Conservation (phyloP, 164 flowering plant genomes). For the Tinospora cordifolia region DNA sequence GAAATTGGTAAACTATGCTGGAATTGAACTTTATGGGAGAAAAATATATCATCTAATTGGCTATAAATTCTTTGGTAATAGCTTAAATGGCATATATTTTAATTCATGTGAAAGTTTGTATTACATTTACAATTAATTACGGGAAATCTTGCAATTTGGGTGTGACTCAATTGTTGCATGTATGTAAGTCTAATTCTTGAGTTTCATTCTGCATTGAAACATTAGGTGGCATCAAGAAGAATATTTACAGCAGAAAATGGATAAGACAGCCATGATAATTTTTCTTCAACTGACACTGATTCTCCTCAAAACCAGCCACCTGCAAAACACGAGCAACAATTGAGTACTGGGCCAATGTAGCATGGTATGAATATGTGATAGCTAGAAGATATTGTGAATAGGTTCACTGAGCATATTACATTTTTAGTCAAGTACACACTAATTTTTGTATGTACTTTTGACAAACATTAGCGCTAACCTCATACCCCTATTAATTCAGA, state of each 20-base stretch:
- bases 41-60: neutral
- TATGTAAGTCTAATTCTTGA: neutral
- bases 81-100: no score
- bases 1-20: neutral
- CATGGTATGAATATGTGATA: no score
- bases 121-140: no score
- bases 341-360: neutral
- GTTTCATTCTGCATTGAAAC: neutral
- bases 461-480: no score
- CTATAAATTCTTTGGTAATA: neutral
- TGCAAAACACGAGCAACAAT: neutral
- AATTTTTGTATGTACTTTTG: no score
- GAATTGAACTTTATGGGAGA: no score
- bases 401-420: no score
- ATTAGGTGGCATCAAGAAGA: neutral
- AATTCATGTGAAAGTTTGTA: no score
- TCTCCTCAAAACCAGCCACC: constrained; percentile 1
- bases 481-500: no score
- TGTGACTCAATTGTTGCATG: neutral
- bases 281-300: neutral
- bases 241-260: neutral
- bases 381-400: no score
- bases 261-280: neutral
- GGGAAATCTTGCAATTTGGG: neutral
- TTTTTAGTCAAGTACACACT: no score